These are phyloP conservation scores for Mucor saturninus DNA, from an alignment of 371 early-diverging fungal species.

Conservation along the genomic window DNA sequence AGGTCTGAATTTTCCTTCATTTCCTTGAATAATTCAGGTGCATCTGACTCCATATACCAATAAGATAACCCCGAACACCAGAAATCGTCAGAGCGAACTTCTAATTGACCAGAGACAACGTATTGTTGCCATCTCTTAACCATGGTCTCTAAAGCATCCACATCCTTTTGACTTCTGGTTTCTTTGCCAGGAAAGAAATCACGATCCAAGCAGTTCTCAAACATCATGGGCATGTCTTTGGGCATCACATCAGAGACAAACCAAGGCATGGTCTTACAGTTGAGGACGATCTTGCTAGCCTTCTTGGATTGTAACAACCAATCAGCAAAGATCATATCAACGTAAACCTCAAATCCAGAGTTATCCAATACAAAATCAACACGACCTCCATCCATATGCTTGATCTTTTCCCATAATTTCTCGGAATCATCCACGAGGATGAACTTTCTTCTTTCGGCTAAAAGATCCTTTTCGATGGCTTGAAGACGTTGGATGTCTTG, in stretches of 20 bases:
- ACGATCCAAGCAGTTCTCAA: constrained; percentile 49
- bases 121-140: constrained; percentile 73
- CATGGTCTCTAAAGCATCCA: constrained; percentile 55
- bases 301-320: constrained; percentile 77
- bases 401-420: constrained; percentile 60
- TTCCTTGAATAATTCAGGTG: constrained; percentile 66
- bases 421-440: constrained; percentile 72
- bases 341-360: constrained; percentile 89
- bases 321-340: constrained; percentile 88
- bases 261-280: constrained; percentile 91
- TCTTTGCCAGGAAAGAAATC: constrained; percentile 50
- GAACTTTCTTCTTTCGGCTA: constrained; percentile 41
- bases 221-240: constrained; percentile 75
- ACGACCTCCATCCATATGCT: constrained; percentile 54
- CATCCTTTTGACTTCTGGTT: constrained; percentile 36
- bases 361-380: constrained; percentile 88
- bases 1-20: constrained; percentile 60
- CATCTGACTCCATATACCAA: constrained; percentile 70
- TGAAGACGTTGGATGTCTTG: constrained; percentile 76
- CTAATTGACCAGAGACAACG: constrained; percentile 64
- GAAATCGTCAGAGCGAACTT: constrained; percentile 71
- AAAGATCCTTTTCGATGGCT: constrained; percentile 47
- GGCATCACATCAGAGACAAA: constrained; percentile 90
- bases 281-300: constrained; percentile 76
- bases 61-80: constrained; percentile 87